Evolutionary conservation across 768 basidiomycete species (phyloP).

Genomic region (Phlegmacium glaucopus): DNA sequence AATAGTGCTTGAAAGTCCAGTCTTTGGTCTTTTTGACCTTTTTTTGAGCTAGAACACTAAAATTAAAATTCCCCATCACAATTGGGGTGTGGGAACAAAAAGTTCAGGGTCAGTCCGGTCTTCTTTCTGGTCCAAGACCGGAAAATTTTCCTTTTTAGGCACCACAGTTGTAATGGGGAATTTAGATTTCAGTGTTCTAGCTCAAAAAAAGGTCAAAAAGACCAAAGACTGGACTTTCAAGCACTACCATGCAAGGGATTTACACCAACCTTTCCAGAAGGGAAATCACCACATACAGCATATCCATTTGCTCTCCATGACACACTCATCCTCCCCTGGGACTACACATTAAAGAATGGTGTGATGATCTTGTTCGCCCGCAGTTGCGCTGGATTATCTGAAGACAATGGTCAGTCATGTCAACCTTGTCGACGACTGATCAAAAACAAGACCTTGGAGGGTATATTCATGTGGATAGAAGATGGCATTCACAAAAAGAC

Average conservation of each 20-base stretch:
- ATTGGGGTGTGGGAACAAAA: too few relatives aligned
- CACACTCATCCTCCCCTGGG: conserved; percentile 18
- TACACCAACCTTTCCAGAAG: conserved; percentile 14
- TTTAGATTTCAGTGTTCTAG: too few relatives aligned
- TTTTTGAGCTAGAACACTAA: too few relatives aligned
- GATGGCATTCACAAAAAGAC: conserved; percentile 1
- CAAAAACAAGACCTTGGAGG: background rate
- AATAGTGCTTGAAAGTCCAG: too few relatives aligned
- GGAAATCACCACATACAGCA: conserved; percentile 16
- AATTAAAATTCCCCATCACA: too few relatives aligned
- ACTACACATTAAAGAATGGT: conserved; percentile 13
- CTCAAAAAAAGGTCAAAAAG: too few relatives aligned
- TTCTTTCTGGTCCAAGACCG: too few relatives aligned
- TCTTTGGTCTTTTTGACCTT: too few relatives aligned
- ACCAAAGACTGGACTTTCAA: too few relatives aligned
- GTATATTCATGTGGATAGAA: background rate
- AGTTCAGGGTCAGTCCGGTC: too few relatives aligned
- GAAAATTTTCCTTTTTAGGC: too few relatives aligned
- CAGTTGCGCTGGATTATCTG: conserved; percentile 1
- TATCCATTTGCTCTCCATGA: conserved; percentile 26
- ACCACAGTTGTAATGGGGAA: too few relatives aligned
- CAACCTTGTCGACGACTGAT: background rate
- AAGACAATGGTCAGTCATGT: background rate
- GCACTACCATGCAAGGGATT: conserved; percentile 10
- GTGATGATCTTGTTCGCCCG: conserved; percentile 10